Base-by-base conservation (phyloP, 73 alveolate species). In the Stentor coeruleus region DNA sequence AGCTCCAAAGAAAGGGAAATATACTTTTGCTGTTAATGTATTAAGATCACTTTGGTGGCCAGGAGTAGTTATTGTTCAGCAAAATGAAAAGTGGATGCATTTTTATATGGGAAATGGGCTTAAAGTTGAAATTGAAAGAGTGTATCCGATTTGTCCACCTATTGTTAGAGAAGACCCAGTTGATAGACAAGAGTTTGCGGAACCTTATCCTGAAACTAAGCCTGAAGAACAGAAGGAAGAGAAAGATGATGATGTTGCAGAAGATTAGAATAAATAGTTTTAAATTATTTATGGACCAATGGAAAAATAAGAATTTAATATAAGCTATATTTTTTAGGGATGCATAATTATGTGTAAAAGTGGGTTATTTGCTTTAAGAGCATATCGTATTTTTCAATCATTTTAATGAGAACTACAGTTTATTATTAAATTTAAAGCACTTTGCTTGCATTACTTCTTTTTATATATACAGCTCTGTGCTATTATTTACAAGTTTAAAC, bases 91-190 rank as follows among this genome's bases (percentile, higher is more conserved):
- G 82, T 90, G 81, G 55, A 76, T 90, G 73, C 81, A 89, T 80
- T 89, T 96, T 74, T 96, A 96, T 90, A 85, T 93, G 79, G 99
- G 99, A 57, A 87, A 96, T 93, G 99, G 99, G 31, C 83, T 95
- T 55, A 95, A 95, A 85, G 58, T 82, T 30, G 96, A 92, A 39
- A 95, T 85, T 40, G 91, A 82, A 75, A 84, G 89, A 73, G 91
- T 86, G 85, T 81, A 86, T 80, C 98, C 98, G 1, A 87, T 88
- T 42, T 81, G 85, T 59, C 97, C 97, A 3, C 95, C 96, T 55
- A 89, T 84, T 36, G 88, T 94, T 2, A 75, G 73, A 79, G 59
- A 39, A 77, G 98, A 94, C 73, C 92, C 93, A 14, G 91, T 66
- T 6, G 98, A 94, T 33, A 73, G 81, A 28, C 87, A 85, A 20